Evolutionary conservation across 495 filamentous ascomycete species (phyloP).

Genomic region (Lindgomyces ingoldianus): DNA sequence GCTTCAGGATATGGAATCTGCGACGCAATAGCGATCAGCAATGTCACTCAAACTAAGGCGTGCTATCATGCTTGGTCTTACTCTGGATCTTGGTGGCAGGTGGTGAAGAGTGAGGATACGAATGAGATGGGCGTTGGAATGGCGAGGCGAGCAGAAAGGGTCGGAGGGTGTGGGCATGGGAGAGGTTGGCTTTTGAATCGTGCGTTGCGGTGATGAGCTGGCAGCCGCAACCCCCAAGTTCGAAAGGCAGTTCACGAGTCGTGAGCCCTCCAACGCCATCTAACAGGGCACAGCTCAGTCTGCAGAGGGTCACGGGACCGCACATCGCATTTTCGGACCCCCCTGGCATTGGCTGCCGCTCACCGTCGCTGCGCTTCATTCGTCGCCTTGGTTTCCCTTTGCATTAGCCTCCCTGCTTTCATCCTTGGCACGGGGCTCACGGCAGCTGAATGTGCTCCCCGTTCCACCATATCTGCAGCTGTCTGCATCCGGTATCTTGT

Average conservation of each 20-base stretch:
- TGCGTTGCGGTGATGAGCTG: slow-evolving; percentile 5
- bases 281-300: neutral
- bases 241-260: neutral
- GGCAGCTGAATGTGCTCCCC: neutral
- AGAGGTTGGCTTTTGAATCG: slow-evolving; percentile 26
- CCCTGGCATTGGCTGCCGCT: slow-evolving; percentile 2
- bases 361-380: neutral
- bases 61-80: slow-evolving; percentile 1
- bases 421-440: neutral
- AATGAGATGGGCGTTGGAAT: slow-evolving; percentile 21
- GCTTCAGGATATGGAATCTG: slow-evolving; percentile 3
- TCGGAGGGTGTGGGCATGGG: slow-evolving; percentile 14
- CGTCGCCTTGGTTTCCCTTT: slow-evolving; percentile 15
- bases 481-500: slow-evolving; percentile 13
- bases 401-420: neutral
- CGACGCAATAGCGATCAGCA: slow-evolving; percentile 18
- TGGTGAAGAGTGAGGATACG: slow-evolving; percentile 13
- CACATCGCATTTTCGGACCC: neutral
- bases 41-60: neutral
- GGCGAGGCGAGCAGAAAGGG: slow-evolving; percentile 31
- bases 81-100: slow-evolving; percentile 3
- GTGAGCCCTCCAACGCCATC: neutral
- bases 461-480: neutral
- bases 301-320: neutral
- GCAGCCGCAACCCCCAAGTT: neutral